Evolutionary conservation across 2,329 filamentous ascomycete genomes (phyloP).

Genomic region (Periconia macrospinosa): DNA sequence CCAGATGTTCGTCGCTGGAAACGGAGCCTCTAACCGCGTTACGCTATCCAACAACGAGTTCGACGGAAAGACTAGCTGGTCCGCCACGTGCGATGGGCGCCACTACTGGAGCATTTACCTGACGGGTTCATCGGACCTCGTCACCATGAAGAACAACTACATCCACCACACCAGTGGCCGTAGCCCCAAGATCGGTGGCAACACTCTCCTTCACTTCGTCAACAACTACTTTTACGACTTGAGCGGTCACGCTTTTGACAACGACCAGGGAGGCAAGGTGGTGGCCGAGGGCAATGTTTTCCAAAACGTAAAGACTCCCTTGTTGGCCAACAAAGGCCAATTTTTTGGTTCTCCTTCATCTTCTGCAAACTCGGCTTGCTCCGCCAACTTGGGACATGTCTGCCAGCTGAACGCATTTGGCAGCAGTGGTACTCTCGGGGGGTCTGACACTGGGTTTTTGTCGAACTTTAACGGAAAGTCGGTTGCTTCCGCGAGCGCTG

Average conservation of each 20-base stretch:
- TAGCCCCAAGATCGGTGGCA: slow-evolving; percentile 53
- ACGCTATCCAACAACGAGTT: slow-evolving; percentile 65
- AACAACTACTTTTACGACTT: slow-evolving; percentile 65
- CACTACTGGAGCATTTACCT: slow-evolving; percentile 56
- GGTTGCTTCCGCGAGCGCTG: slow-evolving; percentile 49
- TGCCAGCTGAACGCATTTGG: slow-evolving; percentile 54
- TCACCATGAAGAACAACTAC: slow-evolving; percentile 29
- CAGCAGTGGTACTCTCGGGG: slow-evolving; percentile 26
- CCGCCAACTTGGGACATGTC: slow-evolving; percentile 49
- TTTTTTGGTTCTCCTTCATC: slow-evolving; percentile 43
- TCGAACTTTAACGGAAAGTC: slow-evolving; percentile 57
- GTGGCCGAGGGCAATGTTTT: slow-evolving; percentile 63
- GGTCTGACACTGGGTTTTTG: slow-evolving; percentile 53
- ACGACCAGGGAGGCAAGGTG: slow-evolving; percentile 42
- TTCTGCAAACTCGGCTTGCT: slow-evolving; percentile 47
- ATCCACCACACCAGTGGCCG: slow-evolving; percentile 27
- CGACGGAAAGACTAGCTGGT: slow-evolving; percentile 58
- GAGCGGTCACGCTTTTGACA: slow-evolving; percentile 61
- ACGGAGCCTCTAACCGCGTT: slow-evolving; percentile 42
- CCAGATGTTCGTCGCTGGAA: slow-evolving; percentile 22
- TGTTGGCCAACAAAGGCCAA: slow-evolving; percentile 46
- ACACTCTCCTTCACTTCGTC: slow-evolving; percentile 62
- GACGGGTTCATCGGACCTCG: slow-evolving; percentile 19
- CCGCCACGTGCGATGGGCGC: slow-evolving; percentile 60
- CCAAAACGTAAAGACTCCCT: slow-evolving; percentile 53